Evolutionary conservation across 202 grass and related monocot genomes (phyloP).

Genomic region (Miscanthus sacchariflorus): DNA sequence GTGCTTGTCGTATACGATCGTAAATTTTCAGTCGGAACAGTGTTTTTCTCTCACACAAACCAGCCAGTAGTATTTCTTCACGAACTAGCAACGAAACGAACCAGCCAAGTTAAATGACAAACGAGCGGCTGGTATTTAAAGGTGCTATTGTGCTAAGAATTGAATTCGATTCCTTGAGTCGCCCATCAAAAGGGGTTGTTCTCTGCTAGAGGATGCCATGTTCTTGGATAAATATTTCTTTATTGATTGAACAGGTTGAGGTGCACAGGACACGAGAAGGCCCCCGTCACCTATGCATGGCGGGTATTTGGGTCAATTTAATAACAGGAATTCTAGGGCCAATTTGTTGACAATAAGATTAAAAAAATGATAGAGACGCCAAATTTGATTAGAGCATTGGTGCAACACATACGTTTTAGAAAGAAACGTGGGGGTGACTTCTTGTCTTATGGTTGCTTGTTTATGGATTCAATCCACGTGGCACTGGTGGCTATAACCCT

Average conservation of each 20-base stretch:
- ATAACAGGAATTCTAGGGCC: neutral
- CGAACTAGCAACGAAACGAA: too few species aligned
- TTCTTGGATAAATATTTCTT: neutral
- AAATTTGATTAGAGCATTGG: neutral
- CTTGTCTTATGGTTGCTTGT: conserved; percentile 3
- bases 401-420: neutral
- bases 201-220: neutral
- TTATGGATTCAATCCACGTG: neutral
- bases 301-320: neutral
- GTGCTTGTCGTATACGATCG: too few species aligned
- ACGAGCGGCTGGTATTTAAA: conserved; percentile 36
- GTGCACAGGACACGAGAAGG: neutral
- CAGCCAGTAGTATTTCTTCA: too few species aligned
- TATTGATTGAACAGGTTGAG: neutral
- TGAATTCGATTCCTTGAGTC: conserved; percentile 39
- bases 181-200: neutral
- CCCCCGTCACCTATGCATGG: neutral
- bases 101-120: too few species aligned
- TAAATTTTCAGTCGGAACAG: too few species aligned
- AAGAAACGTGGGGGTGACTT: neutral
- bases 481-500: neutral
- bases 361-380: neutral
- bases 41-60: too few species aligned
- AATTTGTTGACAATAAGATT: neutral
- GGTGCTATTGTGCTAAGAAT: neutral